Evolutionary conservation across 208 protist species (phyloP), one percentile per base, ranked within the genome.

Genomic region (Trypanosoma grayi): DNA sequence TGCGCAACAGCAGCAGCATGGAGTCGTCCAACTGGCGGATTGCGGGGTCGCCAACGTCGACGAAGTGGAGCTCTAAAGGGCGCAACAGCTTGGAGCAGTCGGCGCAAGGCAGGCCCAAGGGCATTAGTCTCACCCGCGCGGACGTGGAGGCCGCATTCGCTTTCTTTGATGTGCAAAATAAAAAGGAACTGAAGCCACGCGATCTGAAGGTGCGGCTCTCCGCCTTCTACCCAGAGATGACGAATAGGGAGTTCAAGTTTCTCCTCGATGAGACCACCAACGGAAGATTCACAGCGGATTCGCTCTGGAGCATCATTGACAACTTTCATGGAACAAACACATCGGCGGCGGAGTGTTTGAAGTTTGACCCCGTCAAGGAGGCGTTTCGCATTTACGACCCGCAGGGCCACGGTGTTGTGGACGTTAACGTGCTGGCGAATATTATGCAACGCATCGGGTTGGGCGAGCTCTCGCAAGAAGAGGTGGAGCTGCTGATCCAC

Each of bases 381-480:
- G 87, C 92, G 0, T 97, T 97, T 54, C 71, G 79, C 6, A 83
- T 98, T 31, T 97, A 97, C 65, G 95, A 97, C 72, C 92, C 93
- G 4, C 59, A 85, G 25, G 79, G 85, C 44, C 77, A 79, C n/a
- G 86, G 88, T 33, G 62, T 67, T 7, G 77, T 97, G 27, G 89
- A 96, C 51, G 72, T 81, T 33, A 67, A 92, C 13, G 73, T 92
- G 56, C 62, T 98, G 34, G 56, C 71, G 2, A 58, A 63, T 13
- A 91, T 97, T 50, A 96, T 98, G 90, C 73, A 77, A 0, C 79
- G 88, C 10, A 83, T 94, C 37, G 92, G 89, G 30, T 93, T 87
- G 27, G 90, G 87, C 0, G 83, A 94, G 33, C 75, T 97, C 33
- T 87, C 69, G 16, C 52, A 75, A 9, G 87, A 97, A 58, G 92